Conservation (phyloP, 352 stramenopile species). For the Pythium aquatile region DNA sequence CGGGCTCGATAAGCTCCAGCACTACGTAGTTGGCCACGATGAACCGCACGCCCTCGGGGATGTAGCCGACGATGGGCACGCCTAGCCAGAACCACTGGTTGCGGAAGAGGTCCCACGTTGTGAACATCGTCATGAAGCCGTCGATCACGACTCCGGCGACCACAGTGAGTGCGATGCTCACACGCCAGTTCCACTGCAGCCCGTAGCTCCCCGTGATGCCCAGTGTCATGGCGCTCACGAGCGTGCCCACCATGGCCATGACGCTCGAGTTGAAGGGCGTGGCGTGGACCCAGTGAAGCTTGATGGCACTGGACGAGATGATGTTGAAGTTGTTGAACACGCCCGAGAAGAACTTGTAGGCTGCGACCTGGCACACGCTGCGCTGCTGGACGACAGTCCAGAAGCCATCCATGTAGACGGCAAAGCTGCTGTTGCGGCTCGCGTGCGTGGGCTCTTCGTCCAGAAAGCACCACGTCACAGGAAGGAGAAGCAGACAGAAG, state of each 20-base stretch:
- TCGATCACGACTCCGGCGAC: slow-evolving; percentile 24
- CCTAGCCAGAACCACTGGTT: slow-evolving; percentile 30
- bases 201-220: slow-evolving; percentile 21
- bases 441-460: slow-evolving; percentile 22
- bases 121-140: slow-evolving; percentile 25
- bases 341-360: slow-evolving; percentile 29
- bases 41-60: slow-evolving; percentile 26
- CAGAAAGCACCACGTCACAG: slow-evolving; percentile 32
- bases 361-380: slow-evolving; percentile 31
- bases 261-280: slow-evolving; percentile 24
- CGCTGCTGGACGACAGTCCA: slow-evolving; percentile 30
- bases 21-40: slow-evolving; percentile 28
- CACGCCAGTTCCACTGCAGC: slow-evolving; percentile 30
- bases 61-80: slow-evolving; percentile 18
- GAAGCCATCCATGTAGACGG: slow-evolving; percentile 26
- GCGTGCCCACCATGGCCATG: slow-evolving; percentile 19
- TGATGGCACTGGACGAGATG: slow-evolving; percentile 17
- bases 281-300: slow-evolving; percentile 26
- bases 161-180: slow-evolving; percentile 16
- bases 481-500: slow-evolving; percentile 21
- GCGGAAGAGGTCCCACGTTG: slow-evolving; percentile 27
- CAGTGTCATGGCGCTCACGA: slow-evolving; percentile 18
- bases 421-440: slow-evolving; percentile 7
- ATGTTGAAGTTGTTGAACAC: slow-evolving; percentile 29
- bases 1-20: slow-evolving; percentile 24